Evolutionary conservation across 495 filamentous ascomycete species (phyloP), one percentile per base, ranked within the genome.

Genomic region (Aspergillus biplanus): DNA sequence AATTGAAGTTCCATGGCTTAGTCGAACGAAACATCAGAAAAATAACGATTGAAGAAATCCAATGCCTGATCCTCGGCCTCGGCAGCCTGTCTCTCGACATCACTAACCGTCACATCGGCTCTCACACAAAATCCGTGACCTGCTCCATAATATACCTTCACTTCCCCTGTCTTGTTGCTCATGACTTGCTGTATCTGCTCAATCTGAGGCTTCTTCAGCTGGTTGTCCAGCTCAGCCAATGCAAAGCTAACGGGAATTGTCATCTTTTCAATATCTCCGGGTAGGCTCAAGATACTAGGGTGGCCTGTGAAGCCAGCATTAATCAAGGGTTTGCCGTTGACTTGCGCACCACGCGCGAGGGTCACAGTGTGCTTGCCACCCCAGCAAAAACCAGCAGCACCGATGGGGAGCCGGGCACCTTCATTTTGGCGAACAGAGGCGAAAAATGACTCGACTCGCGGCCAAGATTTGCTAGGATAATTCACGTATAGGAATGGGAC

Each of bases 111-210:
- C 11, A 68, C 63, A 70, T 85, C 77, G 27, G 75, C 81, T 44
- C 85, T 70, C 5, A 88, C 72, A 8, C 86, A 86, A 73, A 90
- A 90, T 5, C 86, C 87, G 73, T 78, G 87, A 62, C 77, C 80
- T 6, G 85, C 86, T 7, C 86, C 86, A 2, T 78, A 68, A 64
- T 85, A 86, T 42, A 86, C 66, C 34, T 80, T 75, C 49, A 83
- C 77, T 68, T 88, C 83, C 33, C 69, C 73, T 39, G 77, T 75
- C 59, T 71, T 72, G 46, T 63, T 63, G 16, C 64, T 47, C 21
- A 60, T 42, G 7, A 83, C 70, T 7, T 69, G 68, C 65, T 81
- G 72, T n/a, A 84, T 73, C 53, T 72, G 66, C 63, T 75, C 65
- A 32, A 64, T 55, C 31, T 57, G 33, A 27, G 54, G 33, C 34